These are phyloP conservation scores for Komagataella populi DNA, from an alignment of 805 yeast species.

Conservation along the genomic window DNA sequence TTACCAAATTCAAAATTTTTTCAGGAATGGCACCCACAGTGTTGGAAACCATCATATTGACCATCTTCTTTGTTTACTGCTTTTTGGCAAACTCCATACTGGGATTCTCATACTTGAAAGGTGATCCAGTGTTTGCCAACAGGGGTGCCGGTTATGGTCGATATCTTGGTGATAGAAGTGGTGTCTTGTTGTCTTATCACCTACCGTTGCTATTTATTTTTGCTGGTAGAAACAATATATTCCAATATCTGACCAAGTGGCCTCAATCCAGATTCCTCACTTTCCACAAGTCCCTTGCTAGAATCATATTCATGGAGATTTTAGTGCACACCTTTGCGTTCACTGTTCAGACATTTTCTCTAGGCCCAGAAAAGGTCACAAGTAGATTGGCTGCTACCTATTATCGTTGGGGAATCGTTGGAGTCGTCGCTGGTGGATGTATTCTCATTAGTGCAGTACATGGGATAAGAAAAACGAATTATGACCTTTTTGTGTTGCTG, in stretches of 20 bases:
- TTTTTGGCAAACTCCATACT: not conserved
- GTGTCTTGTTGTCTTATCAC: conserved; percentile 30
- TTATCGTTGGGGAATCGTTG: conserved; percentile 20
- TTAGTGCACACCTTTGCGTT: conserved; percentile 28
- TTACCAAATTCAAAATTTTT: not conserved
- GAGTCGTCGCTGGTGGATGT: conserved; percentile 25
- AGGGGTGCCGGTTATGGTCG: conserved; percentile 12
- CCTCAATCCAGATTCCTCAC: conserved; percentile 37
- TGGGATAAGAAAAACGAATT: conserved; percentile 34
- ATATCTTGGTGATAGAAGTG: conserved; percentile 37
- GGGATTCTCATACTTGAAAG: not conserved
- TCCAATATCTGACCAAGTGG: conserved; percentile 56
- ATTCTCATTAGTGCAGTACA: conserved; percentile 36
- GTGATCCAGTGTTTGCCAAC: not conserved
- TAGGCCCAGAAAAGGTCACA: not conserved
- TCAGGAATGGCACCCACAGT: not conserved
- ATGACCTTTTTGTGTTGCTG: conserved; percentile 45
- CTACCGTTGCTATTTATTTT: conserved; percentile 40
- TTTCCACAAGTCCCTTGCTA: conserved; percentile 44
- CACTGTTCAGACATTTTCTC: conserved; percentile 3
- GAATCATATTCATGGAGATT: conserved; percentile 26
- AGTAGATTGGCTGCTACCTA: conserved; percentile 6
- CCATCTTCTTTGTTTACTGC: not conserved
- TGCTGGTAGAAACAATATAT: conserved; percentile 50
- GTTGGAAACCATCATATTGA: not conserved